Percentiles rank a stretch among this genome's conserved stretches.
Evolutionary conservation across 2,329 filamentous ascomycete genomes (phyloP).

Genomic region (Immersiporthe knoxdaviesiana): DNA sequence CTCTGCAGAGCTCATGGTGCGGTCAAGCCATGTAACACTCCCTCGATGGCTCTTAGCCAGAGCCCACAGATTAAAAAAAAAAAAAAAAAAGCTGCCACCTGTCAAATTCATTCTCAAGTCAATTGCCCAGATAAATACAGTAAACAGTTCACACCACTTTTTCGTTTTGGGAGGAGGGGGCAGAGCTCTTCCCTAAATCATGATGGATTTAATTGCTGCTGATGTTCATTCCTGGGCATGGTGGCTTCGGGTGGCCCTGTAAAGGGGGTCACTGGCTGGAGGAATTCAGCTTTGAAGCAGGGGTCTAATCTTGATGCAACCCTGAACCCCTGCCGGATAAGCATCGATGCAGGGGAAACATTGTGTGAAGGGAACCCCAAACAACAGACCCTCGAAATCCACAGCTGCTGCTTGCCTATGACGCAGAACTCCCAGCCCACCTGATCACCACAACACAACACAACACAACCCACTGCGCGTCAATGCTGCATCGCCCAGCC

Average conservation of each 20-base stretch:
- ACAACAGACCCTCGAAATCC: neutral
- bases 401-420: neutral
- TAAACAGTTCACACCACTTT: neutral
- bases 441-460: no score
- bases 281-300: neutral
- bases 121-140: neutral
- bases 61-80: neutral
- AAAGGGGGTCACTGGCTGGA: neutral
- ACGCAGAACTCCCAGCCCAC: constrained; percentile 3
- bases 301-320: neutral
- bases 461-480: neutral
- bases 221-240: neutral
- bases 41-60: neutral
- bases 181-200: neutral
- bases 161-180: no score
- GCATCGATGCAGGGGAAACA: neutral
- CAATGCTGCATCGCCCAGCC: neutral
- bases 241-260: neutral
- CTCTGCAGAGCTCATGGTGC: no score
- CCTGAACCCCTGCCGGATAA: neutral
- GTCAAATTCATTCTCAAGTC: neutral
- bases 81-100: neutral
- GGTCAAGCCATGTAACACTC: neutral
- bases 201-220: neutral
- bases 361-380: constrained; percentile 5